A percentile compares a stretch with the other conserved stretches of the same genome.
These are phyloP conservation scores for Leucocoprinus birnbaumii DNA, from an alignment of 768 basidiomycete genomes.

Conservation along the genomic window DNA sequence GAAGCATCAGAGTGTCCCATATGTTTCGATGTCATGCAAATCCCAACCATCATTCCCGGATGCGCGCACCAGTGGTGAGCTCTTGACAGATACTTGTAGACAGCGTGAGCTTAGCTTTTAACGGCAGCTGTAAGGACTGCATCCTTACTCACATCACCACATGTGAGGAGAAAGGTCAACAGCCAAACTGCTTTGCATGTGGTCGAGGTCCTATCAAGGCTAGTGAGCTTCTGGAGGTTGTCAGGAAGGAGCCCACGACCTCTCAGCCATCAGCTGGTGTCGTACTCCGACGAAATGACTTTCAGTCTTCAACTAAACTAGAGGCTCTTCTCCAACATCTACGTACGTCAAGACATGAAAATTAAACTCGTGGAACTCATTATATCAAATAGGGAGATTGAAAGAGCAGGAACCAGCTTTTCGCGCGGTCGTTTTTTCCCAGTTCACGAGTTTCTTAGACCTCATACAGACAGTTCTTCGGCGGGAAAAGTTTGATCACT, in stretches of 20 bases:
- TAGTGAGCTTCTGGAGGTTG: conserved; percentile 61
- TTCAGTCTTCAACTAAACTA: conserved; percentile 88
- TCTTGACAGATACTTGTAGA: neutral
- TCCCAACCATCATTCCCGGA: conserved; percentile 63
- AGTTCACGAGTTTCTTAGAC: conserved; percentile 87
- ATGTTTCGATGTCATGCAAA: conserved; percentile 77
- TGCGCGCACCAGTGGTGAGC: conserved; percentile 79
- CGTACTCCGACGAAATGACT: conserved; percentile 74
- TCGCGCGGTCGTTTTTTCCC: conserved; percentile 86
- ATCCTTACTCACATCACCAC: conserved; percentile 70
- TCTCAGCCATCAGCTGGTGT: conserved; percentile 41
- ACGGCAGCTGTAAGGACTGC: conserved; percentile 89
- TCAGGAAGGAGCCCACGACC: conserved; percentile 30
- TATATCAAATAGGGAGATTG: conserved; percentile 43
- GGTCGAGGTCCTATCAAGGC: conserved; percentile 66
- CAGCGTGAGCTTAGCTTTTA: neutral
- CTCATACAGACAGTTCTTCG: conserved; percentile 71
- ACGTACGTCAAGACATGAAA: conserved; percentile 35
- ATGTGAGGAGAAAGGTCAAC: conserved; percentile 67
- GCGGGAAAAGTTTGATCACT: conserved; percentile 65
- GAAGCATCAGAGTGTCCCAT: conserved; percentile 70
- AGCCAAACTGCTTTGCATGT: conserved; percentile 80
- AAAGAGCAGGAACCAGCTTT: conserved; percentile 72
- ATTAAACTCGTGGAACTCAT: neutral
- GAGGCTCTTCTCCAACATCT: conserved; percentile 78